A percentile compares a stretch with the other conserved stretches of the same genome.
These are phyloP conservation scores for Melaleuca alternifolia DNA, from an alignment of 345 rosid species.

Conservation along the genomic window DNA sequence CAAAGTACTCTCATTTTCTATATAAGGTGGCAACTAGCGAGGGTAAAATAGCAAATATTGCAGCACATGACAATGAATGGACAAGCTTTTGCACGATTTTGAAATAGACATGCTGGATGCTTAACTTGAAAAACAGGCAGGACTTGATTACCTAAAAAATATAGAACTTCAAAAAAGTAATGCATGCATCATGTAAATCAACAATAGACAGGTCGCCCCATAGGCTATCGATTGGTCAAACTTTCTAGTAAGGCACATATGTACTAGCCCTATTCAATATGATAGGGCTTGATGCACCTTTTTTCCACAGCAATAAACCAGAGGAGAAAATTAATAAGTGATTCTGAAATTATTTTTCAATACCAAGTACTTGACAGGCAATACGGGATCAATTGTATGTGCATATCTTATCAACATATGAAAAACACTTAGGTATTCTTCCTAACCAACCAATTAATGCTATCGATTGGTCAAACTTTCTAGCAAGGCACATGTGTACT, in stretches of 20 bases:
- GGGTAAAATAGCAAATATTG: background rate
- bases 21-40: background rate
- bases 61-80: background rate
- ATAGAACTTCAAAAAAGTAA: background rate
- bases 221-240: no score
- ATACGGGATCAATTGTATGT: no score
- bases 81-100: background rate
- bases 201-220: background rate
- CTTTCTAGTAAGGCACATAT: no score
- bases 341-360: no score
- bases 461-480: background rate
- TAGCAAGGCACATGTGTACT: background rate
- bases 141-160: background rate
- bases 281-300: no score
- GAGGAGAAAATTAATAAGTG: no score
- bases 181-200: background rate
- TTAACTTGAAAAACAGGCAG: background rate
- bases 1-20: background rate
- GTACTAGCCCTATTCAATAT: no score
- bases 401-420: no score
- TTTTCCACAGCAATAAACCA: no score
- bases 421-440: no score
- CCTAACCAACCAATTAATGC: background rate
- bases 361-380: no score
- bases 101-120: background rate